Conservation (phyloP, 2,329 filamentous ascomycete species). For the Scedosporium dehoogii region DNA sequence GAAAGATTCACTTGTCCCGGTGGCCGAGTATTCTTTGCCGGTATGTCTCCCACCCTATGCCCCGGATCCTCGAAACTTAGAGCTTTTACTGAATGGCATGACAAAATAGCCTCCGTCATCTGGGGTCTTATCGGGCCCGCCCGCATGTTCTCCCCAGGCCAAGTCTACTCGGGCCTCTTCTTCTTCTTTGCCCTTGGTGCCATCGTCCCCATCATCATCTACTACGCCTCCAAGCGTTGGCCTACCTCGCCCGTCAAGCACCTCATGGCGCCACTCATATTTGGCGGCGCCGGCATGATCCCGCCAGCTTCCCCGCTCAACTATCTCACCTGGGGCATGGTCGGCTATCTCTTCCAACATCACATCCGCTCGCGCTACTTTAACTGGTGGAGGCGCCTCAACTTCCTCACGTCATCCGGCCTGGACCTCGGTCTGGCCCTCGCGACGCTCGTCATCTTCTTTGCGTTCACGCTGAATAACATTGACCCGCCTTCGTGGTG, state of each 20-base stretch:
- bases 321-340: slow-evolving; percentile 63
- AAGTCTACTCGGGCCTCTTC: slow-evolving; percentile 52
- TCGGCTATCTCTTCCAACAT: slow-evolving; percentile 63
- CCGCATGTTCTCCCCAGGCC: slow-evolving; percentile 52
- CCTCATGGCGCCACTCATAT: slow-evolving; percentile 53
- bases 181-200: slow-evolving; percentile 50
- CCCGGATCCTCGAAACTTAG: background rate
- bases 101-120: slow-evolving; percentile 45
- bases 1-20: slow-evolving; percentile 55
- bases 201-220: slow-evolving; percentile 40
- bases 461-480: slow-evolving; percentile 55
- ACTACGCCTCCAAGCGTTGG: slow-evolving; percentile 36
- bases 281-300: slow-evolving; percentile 48
- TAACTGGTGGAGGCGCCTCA: slow-evolving; percentile 64
- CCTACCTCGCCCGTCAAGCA: slow-evolving; percentile 39
- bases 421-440: slow-evolving; percentile 61
- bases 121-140: slow-evolving; percentile 58
- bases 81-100: background rate
- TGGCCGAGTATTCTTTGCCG: slow-evolving; percentile 53
- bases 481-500: slow-evolving; percentile 58
- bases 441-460: slow-evolving; percentile 59
- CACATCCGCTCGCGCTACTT: slow-evolving; percentile 53
- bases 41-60: slow-evolving; percentile 20
- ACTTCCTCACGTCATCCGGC: slow-evolving; percentile 61
- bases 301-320: slow-evolving; percentile 63